A percentile compares a stretch with the other conserved stretches of the same genome.
Conservation (phyloP, 1,284 basidiomycete genomes). For the Coriolopsis trogii region DNA sequence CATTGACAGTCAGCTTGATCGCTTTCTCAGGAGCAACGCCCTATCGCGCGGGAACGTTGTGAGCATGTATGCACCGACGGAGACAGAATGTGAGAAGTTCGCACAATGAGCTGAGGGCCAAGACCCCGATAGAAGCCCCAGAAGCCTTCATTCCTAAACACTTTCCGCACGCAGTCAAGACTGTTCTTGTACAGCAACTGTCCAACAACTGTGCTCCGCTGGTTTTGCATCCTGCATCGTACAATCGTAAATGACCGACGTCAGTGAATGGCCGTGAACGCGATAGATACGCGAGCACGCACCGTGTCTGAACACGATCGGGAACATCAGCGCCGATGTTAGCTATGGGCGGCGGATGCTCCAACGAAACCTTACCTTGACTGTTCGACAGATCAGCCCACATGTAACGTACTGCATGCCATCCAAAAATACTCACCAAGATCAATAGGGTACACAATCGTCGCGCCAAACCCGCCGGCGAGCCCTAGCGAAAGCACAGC, state of each 20-base stretch:
- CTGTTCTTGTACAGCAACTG: slow-evolving; percentile 95
- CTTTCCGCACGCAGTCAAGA: slow-evolving; percentile 91
- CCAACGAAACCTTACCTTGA: slow-evolving; percentile 57
- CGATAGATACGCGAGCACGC: too few relatives aligned
- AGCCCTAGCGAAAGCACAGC: slow-evolving; percentile 50
- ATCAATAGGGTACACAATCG: slow-evolving; percentile 93
- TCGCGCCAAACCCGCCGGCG: slow-evolving; percentile 92
- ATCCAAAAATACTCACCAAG: slow-evolving; percentile 67
- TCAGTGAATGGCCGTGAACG: slow-evolving; percentile 8
- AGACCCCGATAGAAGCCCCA: slow-evolving; percentile 96
- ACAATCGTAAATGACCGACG: slow-evolving; percentile 1
- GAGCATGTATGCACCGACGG: slow-evolving; percentile 10
- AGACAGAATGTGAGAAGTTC: slow-evolving; percentile 28
- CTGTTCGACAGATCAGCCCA: slow-evolving; percentile 37
- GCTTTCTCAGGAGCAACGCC: slow-evolving; percentile 99
- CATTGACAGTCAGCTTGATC: slow-evolving; percentile 96
- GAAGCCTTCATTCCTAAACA: slow-evolving; percentile 93
- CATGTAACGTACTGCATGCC: not conserved
- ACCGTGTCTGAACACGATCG: slow-evolving; percentile 72
- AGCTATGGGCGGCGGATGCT: slow-evolving; percentile 7
- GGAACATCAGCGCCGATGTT: slow-evolving; percentile 1
- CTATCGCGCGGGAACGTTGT: slow-evolving; percentile 74
- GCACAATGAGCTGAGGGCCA: slow-evolving; percentile 89
- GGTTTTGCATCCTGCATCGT: slow-evolving; percentile 88
- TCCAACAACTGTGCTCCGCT: slow-evolving; percentile 92